These are phyloP conservation scores for Cutaneotrichosporon sp. DNA, from an alignment of 1,284 basidiomycete species.

Conservation along the genomic window DNA sequence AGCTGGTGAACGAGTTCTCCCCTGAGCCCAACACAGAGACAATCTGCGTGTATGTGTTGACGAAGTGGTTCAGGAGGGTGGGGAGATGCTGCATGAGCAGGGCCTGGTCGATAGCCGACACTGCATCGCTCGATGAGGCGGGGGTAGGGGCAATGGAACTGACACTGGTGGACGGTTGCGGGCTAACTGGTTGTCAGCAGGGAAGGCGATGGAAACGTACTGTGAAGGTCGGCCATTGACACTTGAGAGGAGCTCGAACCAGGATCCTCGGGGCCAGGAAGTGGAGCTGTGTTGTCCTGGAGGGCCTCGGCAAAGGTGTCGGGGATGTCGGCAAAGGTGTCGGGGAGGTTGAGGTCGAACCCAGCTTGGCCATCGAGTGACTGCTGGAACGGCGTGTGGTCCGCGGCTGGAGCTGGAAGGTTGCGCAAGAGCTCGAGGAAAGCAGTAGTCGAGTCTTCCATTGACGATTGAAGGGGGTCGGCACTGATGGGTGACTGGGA, in stretches of 20 bases:
- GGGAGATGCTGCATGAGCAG: not conserved
- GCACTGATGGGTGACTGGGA: not conserved
- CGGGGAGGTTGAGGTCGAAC: not conserved
- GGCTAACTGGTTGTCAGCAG: no score
- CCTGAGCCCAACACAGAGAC: not conserved
- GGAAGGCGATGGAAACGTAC: no score
- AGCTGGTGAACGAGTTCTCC: not conserved
- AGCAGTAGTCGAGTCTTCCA: not conserved
- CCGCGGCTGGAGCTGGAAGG: not conserved
- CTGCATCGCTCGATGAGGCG: not conserved
- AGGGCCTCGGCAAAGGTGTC: no score
- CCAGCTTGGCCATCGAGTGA: not conserved
- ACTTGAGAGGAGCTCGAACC: no score
- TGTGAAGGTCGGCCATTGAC: no score
- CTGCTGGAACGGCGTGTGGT: not conserved
- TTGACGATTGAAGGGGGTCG: not conserved
- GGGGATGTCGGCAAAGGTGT: no score
- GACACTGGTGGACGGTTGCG: not conserved
- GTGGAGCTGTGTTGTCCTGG: not conserved
- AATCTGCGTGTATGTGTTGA: not conserved
- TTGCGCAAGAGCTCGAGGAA: not conserved
- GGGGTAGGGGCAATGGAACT: not conserved
- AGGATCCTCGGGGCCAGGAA: not conserved
- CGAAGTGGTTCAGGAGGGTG: not conserved
- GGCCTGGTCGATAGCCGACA: not conserved